Evolutionary conservation across 306 rosid genomes (phyloP).

Genomic region (Mimosa bimucronata): DNA sequence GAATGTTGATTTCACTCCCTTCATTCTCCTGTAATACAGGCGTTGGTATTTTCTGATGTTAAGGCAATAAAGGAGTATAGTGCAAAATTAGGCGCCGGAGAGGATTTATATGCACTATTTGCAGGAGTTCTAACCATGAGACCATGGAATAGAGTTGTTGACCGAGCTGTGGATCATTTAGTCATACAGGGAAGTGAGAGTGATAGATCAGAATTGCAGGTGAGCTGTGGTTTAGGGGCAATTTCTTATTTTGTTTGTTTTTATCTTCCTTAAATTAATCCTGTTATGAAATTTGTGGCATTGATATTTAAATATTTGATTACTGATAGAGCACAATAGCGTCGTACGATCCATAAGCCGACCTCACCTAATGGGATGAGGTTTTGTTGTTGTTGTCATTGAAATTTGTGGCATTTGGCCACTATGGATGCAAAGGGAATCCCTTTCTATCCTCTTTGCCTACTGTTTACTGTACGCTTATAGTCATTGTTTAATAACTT

Average conservation of each 20-base stretch:
- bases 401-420: neutral
- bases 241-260: slow-evolving; percentile 10
- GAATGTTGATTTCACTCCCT: slow-evolving; percentile 19
- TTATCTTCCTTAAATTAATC: slow-evolving; percentile 13
- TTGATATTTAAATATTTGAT: too few species aligned
- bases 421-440: neutral
- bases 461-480: neutral
- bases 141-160: slow-evolving; percentile 93
- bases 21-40: slow-evolving; percentile 48
- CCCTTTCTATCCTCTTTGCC: neutral
- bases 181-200: slow-evolving; percentile 71
- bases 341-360: too few species aligned
- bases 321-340: too few species aligned
- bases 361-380: too few species aligned
- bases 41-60: slow-evolving; percentile 79
- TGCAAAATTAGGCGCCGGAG: slow-evolving; percentile 95
- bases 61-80: slow-evolving; percentile 82
- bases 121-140: slow-evolving; percentile 97
- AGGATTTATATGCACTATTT: slow-evolving; percentile 86
- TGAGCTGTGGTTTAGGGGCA: slow-evolving; percentile 43
- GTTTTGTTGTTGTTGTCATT: too few species aligned
- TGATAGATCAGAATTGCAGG: slow-evolving; percentile 91
- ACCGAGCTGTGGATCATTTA: slow-evolving; percentile 83
- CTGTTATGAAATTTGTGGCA: neutral
- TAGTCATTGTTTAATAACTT: neutral